Evolutionary conservation across 768 basidiomycete species (phyloP), one percentile per base, ranked within the genome.

Genomic region (Tricholoma terreum): DNA sequence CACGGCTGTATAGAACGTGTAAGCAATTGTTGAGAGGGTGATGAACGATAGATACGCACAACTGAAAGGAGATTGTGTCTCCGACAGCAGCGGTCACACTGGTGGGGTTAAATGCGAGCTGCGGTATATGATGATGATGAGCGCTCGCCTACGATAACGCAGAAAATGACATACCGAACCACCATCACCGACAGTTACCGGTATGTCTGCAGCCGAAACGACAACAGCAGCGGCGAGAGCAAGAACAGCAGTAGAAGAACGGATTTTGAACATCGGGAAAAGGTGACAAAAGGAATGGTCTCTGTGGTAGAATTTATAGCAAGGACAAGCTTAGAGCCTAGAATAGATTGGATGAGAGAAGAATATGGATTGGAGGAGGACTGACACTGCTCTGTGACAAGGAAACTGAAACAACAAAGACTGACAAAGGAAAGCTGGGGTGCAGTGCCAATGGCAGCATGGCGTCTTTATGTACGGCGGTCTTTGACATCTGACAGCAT

Each of bases 61-160:
- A 86, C 63, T 78, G 71, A 72, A 85, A 86, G 50, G 71, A 57
- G 60, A 86, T 63, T 14, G 65, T 77, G 62, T 87, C 84, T 34
- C 80, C 80, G 52, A 65, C 55, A 14, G 59, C 63, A 49, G 77
- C 80, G 11, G 72, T 78, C 49, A 82, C 66, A 54, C 58, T 71
- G 9, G 69, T 21, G 1, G 80, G 80, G 48, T 58, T 66, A 58
- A 76, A 82, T 2, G 64, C 58, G 50, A 80, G 65, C 77, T 77
- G 53, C n/a, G 17, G 11, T 35, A 11, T 27, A 51, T 21, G 35
- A 22, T 35, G 9, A 22, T 34, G 15, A 21, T 21, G 9, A 34
- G 10, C 15, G 14, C 34, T 38, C 9, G 4, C 5, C 9, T 4
- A 7, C 4, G n/a, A 22, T 33, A 11, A 10, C 6, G 12, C 1